Base-by-base conservation (phyloP, 2,329 filamentous ascomycete species). In the Fusarium sp. region DNA sequence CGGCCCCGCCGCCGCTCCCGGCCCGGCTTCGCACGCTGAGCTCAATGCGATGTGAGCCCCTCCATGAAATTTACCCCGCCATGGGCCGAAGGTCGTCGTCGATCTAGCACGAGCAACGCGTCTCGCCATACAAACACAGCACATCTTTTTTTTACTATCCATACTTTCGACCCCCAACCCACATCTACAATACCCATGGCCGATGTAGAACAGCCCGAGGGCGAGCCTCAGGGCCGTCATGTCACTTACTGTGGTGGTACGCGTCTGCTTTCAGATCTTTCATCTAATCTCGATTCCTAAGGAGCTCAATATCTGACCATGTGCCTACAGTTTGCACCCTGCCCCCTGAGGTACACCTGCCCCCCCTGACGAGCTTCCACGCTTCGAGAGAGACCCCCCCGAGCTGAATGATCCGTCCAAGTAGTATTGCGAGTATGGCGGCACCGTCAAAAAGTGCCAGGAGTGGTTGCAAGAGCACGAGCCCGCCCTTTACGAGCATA, bases 391-490 rank as follows among this genome's bases (percentile, higher is more conserved):
- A 58, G 31, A 57, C 67, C n/a, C 69, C 22, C 66, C 60, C 59
- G 64, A 73, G 70, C 76, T 77, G 68, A 80, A 75, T 75, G 61
- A 77, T 69, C 47, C 64, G 62, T 70, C 67, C 70, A 79, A 84
- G 76, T 85, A 98, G 96, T 99, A 98, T 86, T 99, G 96, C 87
- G 96, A 99, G 86, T 98, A 98, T 84, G 96, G 96, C 80, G 96
- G 95, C 75, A 98, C 95, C 42, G 92, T 93, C 27, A 98, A 95
- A 85, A 99, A 98, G 86, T 99, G 96, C 86, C 93, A 96, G 84
- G 95, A 98, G 83, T 99, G 96, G 96, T 91, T 99, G 22, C 87
- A 94, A 79, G 90, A 92, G 74, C 89, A 91, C 75, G 89, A 98
- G 78, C 89, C 91, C 4, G 87, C 89, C 56, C 86, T 98, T 82